A percentile compares a stretch with the other conserved stretches of the same genome.
These are phyloP conservation scores for Pseudogymnoascus sp. DNA, from an alignment of 2,329 filamentous ascomycete genomes.

Conservation along the genomic window DNA sequence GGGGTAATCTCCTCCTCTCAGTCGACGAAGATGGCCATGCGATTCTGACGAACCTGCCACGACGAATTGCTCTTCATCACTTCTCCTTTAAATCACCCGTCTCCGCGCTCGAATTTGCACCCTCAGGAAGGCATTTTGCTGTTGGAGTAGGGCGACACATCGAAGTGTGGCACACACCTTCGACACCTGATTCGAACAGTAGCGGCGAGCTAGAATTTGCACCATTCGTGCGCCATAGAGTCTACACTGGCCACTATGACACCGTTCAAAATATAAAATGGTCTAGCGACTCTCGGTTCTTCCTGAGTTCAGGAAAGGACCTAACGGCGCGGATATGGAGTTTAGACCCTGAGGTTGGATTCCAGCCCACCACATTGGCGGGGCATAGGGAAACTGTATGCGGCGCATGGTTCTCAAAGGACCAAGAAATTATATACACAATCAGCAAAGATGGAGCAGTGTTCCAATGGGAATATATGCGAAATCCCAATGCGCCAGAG, in stretches of 20 bases:
- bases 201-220: slow-evolving; percentile 88
- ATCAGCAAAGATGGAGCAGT: slow-evolving; percentile 96
- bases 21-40: slow-evolving; percentile 91
- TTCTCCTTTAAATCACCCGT: slow-evolving; percentile 88
- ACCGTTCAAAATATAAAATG: slow-evolving; percentile 79
- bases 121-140: slow-evolving; percentile 83
- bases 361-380: slow-evolving; percentile 79
- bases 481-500: slow-evolving; percentile 46
- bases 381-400: slow-evolving; percentile 86
- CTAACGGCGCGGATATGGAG: slow-evolving; percentile 94
- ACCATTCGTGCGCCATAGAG: slow-evolving; percentile 82
- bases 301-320: slow-evolving; percentile 86
- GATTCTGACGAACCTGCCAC: slow-evolving; percentile 82
- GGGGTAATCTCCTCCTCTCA: slow-evolving; percentile 84
- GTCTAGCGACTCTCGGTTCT: slow-evolving; percentile 94
- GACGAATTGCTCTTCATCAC: slow-evolving; percentile 81
- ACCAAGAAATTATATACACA: slow-evolving; percentile 94
- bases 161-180: slow-evolving; percentile 94
- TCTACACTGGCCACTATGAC: slow-evolving; percentile 84
- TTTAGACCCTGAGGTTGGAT: slow-evolving; percentile 75
- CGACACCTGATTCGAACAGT: slow-evolving; percentile 69
- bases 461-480: slow-evolving; percentile 82
- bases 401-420: slow-evolving; percentile 92
- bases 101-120: slow-evolving; percentile 80
- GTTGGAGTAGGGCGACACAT: slow-evolving; percentile 80